phyloP scores from a whole-genome alignment of 179 eudicot genomes.

The Silene noctiflora region DNA sequence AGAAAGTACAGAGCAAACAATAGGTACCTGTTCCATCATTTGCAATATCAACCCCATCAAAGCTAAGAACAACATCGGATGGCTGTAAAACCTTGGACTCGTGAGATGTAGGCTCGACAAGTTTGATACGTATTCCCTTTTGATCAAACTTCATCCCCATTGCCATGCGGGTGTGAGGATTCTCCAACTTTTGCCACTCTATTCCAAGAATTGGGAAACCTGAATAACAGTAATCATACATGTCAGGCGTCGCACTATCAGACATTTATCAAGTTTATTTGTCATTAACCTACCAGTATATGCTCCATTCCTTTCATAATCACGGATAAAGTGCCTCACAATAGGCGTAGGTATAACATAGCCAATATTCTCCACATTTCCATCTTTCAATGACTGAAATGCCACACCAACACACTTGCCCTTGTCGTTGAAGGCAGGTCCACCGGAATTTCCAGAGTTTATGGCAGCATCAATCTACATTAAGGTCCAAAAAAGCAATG shows the following conservation, averaged over 20 bases:
- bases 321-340: conserved; percentile 75
- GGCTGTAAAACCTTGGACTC: conserved; percentile 67
- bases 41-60: conserved; percentile 83
- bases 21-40: conserved; percentile 23
- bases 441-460: conserved; percentile 94
- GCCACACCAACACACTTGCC: conserved; percentile 92
- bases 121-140: conserved; percentile 83
- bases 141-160: conserved; percentile 82
- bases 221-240: conserved; percentile 17
- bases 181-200: conserved; percentile 98
- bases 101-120: conserved; percentile 78
- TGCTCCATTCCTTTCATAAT: conserved; percentile 83
- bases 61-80: conserved; percentile 80
- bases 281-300: conserved; percentile 59
- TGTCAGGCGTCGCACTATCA: not conserved
- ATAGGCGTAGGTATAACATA: conserved; percentile 96
- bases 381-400: conserved; percentile 82
- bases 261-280: not conserved
- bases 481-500: not conserved
- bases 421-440: conserved; percentile 78
- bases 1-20: too few relatives aligned
- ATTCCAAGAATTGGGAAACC: conserved; percentile 85
- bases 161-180: conserved; percentile 69
- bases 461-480: conserved; percentile 94
- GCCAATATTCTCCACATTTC: conserved; percentile 83